These are phyloP conservation scores for Euphorbia lathyris DNA, from an alignment of 345 rosid genomes.

Conservation along the genomic window DNA sequence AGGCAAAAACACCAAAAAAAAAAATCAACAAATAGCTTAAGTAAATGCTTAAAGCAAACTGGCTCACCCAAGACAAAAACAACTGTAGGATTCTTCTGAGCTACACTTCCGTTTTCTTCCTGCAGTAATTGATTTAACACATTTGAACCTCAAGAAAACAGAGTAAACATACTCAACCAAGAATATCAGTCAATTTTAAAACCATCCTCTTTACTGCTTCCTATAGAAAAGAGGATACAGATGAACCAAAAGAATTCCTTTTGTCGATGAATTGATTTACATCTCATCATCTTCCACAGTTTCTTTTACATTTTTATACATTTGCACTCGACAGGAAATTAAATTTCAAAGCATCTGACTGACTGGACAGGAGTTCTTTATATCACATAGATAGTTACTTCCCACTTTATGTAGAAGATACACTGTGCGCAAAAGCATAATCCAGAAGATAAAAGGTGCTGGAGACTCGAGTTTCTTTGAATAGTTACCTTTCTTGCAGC, in stretches of 20 bases:
- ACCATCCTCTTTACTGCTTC: neutral
- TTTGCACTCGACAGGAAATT: neutral
- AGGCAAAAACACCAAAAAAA: neutral
- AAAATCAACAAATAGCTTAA: neutral
- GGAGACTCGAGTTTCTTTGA: neutral
- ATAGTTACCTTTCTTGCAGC: conserved; percentile 42
- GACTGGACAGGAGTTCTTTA: neutral
- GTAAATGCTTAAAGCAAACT: neutral
- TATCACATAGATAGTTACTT: neutral
- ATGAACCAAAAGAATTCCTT: neutral
- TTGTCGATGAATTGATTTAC: neutral
- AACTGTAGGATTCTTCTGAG: conserved; percentile 61
- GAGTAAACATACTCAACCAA: neutral
- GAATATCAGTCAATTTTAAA: neutral
- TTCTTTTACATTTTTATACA: neutral
- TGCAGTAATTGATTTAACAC: conserved; percentile 24
- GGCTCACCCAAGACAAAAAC: conserved; percentile 85
- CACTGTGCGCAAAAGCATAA: neutral
- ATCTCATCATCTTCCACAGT: neutral
- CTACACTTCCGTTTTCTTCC: conserved; percentile 41
- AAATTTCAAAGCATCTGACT: neutral
- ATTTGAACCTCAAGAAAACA: neutral
- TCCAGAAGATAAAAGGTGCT: neutral
- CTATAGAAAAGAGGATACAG: too few species aligned
- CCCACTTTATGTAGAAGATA: neutral